Evolutionary conservation across 2,329 filamentous ascomycete species (phyloP).

Genomic region (Ascochyta lentis): DNA sequence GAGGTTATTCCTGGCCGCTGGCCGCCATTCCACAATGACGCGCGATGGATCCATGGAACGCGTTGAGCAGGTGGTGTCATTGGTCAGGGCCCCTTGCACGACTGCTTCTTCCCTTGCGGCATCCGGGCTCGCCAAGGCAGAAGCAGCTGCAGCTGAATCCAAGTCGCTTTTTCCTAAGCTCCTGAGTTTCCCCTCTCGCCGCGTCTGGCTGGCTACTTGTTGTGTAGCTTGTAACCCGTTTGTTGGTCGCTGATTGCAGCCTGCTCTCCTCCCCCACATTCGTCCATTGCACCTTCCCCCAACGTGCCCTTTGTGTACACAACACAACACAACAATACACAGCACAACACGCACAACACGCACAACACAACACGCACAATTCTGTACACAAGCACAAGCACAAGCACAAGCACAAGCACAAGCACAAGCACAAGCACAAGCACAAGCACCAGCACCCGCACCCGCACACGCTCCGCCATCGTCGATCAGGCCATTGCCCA

Average conservation of each 20-base stretch:
- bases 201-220: slow-evolving; percentile 6
- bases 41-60: slow-evolving; percentile 28
- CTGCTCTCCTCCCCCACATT: neutral
- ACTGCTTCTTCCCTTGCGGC: slow-evolving; percentile 38
- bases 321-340: neutral
- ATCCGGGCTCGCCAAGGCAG: slow-evolving; percentile 18
- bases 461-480: slow-evolving; percentile 7
- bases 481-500: slow-evolving; percentile 17
- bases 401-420: neutral
- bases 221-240: slow-evolving; percentile 4
- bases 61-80: slow-evolving; percentile 24
- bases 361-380: too few relatives aligned
- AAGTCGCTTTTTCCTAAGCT: slow-evolving; percentile 15
- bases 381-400: neutral
- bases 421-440: neutral
- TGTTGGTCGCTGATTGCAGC: slow-evolving; percentile 8
- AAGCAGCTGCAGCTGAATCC: slow-evolving; percentile 20
- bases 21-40: slow-evolving; percentile 14
- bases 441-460: neutral
- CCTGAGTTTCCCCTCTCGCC: slow-evolving; percentile 6
- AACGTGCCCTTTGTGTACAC: slow-evolving; percentile 8
- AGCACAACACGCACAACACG: too few relatives aligned
- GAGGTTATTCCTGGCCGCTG: slow-evolving; percentile 25
- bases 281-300: slow-evolving; percentile 5
- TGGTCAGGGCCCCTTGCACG: slow-evolving; percentile 30